phyloP scores from a whole-genome alignment of 371 early-diverging fungal genomes.

The Rhizomucor pusillus region DNA sequence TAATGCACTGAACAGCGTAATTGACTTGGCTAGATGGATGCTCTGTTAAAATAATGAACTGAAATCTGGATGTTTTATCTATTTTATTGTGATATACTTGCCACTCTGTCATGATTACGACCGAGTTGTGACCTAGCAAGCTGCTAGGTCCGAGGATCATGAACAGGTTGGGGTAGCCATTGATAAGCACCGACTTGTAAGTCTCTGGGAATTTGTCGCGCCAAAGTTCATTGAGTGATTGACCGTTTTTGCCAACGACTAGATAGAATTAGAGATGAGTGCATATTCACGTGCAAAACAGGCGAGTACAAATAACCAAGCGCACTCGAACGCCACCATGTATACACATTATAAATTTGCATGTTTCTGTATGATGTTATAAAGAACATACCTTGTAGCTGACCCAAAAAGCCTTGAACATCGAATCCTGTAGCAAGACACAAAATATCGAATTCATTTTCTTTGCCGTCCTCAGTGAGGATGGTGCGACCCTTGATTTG shows the following conservation, averaged over 20 bases:
- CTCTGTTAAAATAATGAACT: not conserved
- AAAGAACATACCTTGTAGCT: constrained; percentile 22
- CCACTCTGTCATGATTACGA: constrained; percentile 19
- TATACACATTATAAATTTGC: constrained; percentile 23
- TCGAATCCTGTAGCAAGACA: constrained; percentile 29
- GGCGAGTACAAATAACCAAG: no score
- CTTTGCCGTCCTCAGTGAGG: constrained; percentile 16
- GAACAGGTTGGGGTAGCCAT: constrained; percentile 47
- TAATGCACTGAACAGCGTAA: constrained; percentile 15
- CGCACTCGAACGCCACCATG: no score
- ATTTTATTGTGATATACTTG: constrained; percentile 1
- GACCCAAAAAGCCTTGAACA: constrained; percentile 23
- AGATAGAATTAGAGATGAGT: not conserved
- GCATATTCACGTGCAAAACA: not conserved
- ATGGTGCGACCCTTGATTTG: constrained; percentile 20
- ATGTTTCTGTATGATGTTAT: constrained; percentile 11
- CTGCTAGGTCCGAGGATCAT: constrained; percentile 33
- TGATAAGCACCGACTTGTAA: constrained; percentile 25
- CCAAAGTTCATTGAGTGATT: constrained; percentile 21
- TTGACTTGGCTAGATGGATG: constrained; percentile 20
- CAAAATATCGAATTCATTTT: constrained; percentile 24
- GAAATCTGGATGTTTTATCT: no score
- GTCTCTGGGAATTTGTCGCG: constrained; percentile 16
- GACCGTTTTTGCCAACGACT: constrained; percentile 21
- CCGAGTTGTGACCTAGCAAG: constrained; percentile 13